These are phyloP conservation scores for Volvox reticuliferus DNA, from an alignment of 139 green algal genomes.

Conservation along the genomic window DNA sequence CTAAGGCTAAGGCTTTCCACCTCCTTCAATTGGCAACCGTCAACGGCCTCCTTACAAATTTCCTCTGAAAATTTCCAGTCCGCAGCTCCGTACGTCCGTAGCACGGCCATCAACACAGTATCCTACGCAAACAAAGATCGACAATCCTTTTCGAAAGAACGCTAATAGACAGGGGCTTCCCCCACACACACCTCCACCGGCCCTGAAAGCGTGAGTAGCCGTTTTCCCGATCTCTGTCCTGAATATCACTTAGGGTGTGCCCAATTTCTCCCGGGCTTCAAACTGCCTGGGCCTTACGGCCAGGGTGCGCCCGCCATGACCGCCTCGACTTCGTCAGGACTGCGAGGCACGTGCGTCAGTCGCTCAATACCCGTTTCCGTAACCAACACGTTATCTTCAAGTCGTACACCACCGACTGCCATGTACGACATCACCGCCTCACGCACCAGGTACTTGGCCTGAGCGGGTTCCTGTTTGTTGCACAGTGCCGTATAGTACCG, in stretches of 20 bases:
- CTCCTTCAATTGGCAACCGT: too few relatives aligned
- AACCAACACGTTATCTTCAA: constrained; percentile 94
- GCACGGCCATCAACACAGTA: too few relatives aligned
- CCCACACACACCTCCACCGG: too few relatives aligned
- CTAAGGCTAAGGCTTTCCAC: too few relatives aligned
- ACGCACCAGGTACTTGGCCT: constrained; percentile 51
- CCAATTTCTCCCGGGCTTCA: background rate
- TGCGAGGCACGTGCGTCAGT: constrained; percentile 85
- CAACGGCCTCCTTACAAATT: too few relatives aligned
- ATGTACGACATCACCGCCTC: constrained; percentile 48
- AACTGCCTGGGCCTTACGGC: constrained; percentile 15
- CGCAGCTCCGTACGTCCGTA: too few relatives aligned
- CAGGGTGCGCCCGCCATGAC: constrained; percentile 89
- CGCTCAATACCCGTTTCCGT: constrained; percentile 69
- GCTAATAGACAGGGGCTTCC: too few relatives aligned
- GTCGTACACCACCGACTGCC: constrained; percentile 66
- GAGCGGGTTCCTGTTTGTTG: constrained; percentile 52
- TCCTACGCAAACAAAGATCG: too few relatives aligned
- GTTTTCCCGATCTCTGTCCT: background rate
- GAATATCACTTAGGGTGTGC: too few relatives aligned
- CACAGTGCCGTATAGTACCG: background rate
- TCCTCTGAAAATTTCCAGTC: too few relatives aligned
- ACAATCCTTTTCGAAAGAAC: too few relatives aligned
- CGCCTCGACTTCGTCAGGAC: constrained; percentile 83
- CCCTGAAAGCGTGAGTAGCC: background rate